These are phyloP conservation scores for Nelumbo lutea DNA, from an alignment of 164 flowering plant species.

Conservation along the genomic window DNA sequence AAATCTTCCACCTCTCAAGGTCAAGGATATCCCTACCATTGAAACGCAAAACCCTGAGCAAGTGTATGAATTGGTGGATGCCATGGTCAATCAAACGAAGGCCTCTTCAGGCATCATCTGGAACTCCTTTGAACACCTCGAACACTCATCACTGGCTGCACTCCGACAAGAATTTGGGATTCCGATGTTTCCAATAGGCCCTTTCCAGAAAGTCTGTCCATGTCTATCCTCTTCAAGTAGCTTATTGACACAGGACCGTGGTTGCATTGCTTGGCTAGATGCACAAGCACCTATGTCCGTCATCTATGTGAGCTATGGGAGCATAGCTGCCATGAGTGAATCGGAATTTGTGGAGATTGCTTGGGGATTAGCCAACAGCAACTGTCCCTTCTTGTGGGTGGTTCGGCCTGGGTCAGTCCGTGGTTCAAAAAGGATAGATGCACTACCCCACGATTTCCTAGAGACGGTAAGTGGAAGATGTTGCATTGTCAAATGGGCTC, in stretches of 20 bases:
- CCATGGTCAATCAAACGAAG: neutral
- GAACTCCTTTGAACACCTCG: constrained; percentile 38
- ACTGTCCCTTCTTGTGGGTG: constrained; percentile 44
- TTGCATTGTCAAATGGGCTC: constrained; percentile 30
- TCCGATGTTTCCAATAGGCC: constrained; percentile 39
- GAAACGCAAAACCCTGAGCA: constrained; percentile 5
- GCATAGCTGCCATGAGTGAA: constrained; percentile 16
- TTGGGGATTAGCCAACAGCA: constrained; percentile 37
- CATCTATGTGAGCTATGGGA: constrained; percentile 48
- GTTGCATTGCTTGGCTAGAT: constrained; percentile 42
- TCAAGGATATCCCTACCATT: constrained; percentile 26
- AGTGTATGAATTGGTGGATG: neutral
- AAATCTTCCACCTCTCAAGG: constrained; percentile 32
- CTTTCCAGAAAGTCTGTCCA: constrained; percentile 29
- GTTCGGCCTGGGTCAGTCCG: constrained; percentile 34
- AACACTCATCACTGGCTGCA: constrained; percentile 11
- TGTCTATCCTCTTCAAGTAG: constrained; percentile 24
- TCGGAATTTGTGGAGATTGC: constrained; percentile 30
- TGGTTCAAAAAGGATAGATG: constrained; percentile 17
- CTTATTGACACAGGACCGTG: constrained; percentile 23
- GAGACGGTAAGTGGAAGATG: constrained; percentile 25
- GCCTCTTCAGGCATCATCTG: constrained; percentile 13
- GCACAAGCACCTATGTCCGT: constrained; percentile 34
- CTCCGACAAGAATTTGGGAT: neutral
- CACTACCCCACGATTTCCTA: constrained; percentile 22